Evolutionary conservation across 2,329 filamentous ascomycete genomes (phyloP), one percentile per base, ranked within the genome.

Genomic region (Alternaria rosae): DNA sequence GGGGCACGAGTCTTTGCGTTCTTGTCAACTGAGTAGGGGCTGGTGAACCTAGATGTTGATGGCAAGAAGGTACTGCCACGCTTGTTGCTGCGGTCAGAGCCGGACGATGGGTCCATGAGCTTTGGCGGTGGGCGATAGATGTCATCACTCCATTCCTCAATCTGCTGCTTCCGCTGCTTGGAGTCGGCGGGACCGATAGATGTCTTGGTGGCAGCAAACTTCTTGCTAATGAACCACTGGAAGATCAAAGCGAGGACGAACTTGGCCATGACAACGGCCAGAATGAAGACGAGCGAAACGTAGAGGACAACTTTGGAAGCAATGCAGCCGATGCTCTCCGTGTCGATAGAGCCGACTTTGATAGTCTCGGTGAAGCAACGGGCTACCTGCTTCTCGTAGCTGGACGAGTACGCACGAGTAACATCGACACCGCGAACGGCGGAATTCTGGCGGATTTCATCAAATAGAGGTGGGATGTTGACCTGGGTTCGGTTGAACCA

Each of bases 271-370:
- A 99, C 96, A 54, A 99, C 93, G 5, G 93, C 89, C 62, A 99
- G 82, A 81, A 99, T 99, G 79, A 99, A 92, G 56, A 91, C 89
- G 66, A 99, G 84, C 5, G 94, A 96, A 54, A 97, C 90, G 76
- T 99, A 99, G 44, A 99, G 89, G 4, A 99, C 95, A 25, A 99
- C 94, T 81, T 97, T 92, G 67, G 94, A 97, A 3, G 95, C 95
- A 78, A 99, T 99, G 82, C 95, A 99, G 15, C 95, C 95, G 51
- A 99, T 92, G 7, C 92, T 97, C 72, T 97, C 94, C 0, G 95
- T 98, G 74, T 99, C 96, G 62, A 99, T 91, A 12, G 91, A 94
- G 61, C 95, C 95, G 54, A 99, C 95, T 79, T 94, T 97, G 86
- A 97, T 93, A 67, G 96, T 97, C 74, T 99, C 90, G 65, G 93